Evolutionary conservation across 75 land plant genomes (phyloP), one percentile per base, ranked within the genome.

Genomic region (Adiantum capillusveneris): DNA sequence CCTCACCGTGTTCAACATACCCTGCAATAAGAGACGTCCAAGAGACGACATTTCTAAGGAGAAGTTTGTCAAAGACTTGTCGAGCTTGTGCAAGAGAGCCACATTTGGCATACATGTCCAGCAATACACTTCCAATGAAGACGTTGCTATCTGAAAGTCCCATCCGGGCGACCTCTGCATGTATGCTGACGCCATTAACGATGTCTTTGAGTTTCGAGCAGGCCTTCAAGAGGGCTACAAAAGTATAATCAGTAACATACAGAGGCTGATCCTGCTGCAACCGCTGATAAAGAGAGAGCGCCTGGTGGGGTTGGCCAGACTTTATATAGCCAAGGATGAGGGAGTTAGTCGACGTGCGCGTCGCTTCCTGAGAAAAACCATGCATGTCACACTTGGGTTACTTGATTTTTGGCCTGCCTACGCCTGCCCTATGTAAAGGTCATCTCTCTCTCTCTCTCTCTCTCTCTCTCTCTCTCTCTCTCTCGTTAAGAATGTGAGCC

Each of bases 21-120:
- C 76, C 83, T 0, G 83, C 72, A 19, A 86, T 80, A 73, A 86
- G 59, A 0, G 80, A 76, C 1, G 80, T 86, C 83, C 85, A 86
- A 28, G 83, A 67, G 20, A 75, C 80, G 11, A 86, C 78, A 58
- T 73, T 75, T 48, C 78, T 54, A 9, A 79, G 70, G 27, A 67
- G 61, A 76, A 77, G 78, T 73, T 59, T 73, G 42, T 83, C 86
- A 58, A 86, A 53, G 75, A 82, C 74, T 14, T 43, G 11, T 25
- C 78, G 63, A 0, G 85, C 89, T 62, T 86, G 77, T 0, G 31
- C 58, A 44, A 81, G 57, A 11, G 18, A 44, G 0, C 44, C 74
- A 36, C 76, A 79, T 45, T 79, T 83, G 5, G 16, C 43, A 21
- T 78, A 83, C 34, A 83, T 55, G 0, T 75, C 53, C 2, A 83